Conservation (phyloP, 1,284 basidiomycete species). For the Ceratobasidium sp. region DNA sequence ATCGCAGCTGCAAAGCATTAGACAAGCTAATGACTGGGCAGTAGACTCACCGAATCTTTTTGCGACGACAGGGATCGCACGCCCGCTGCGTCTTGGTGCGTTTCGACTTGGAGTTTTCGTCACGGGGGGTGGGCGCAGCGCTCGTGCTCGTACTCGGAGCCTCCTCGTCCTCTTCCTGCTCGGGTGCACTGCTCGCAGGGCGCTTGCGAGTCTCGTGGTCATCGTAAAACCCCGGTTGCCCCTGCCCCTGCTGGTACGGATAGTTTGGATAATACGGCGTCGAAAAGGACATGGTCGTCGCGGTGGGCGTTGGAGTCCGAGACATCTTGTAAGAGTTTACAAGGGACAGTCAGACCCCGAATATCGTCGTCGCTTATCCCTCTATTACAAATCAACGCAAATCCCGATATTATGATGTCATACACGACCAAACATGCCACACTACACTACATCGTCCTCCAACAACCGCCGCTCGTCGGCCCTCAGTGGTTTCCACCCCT, state of each 20-base stretch:
- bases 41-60: slow-evolving; percentile 80
- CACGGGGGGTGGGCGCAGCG: slow-evolving; percentile 43
- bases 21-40: slow-evolving; percentile 44
- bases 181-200: slow-evolving; percentile 24
- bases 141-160: slow-evolving; percentile 20
- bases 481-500: slow-evolving; percentile 60
- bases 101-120: slow-evolving; percentile 60
- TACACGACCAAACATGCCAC: slow-evolving; percentile 33
- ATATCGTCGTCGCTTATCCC: slow-evolving; percentile 32
- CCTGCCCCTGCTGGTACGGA: slow-evolving; percentile 2
- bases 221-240: not conserved
- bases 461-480: slow-evolving; percentile 67
- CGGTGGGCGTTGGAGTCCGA: slow-evolving; percentile 29
- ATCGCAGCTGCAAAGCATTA: slow-evolving; percentile 71
- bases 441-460: not conserved
- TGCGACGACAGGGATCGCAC: slow-evolving; percentile 88
- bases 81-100: slow-evolving; percentile 90
- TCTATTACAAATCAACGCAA: slow-evolving; percentile 7
- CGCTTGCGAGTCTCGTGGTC: slow-evolving; percentile 35
- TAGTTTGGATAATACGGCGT: slow-evolving; percentile 28
- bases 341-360: not conserved
- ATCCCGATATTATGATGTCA: slow-evolving; percentile 34
- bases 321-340: not conserved
- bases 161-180: slow-evolving; percentile 33
- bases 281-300: slow-evolving; percentile 15